Percentiles rank a stretch among this genome's conserved stretches.
Conservation (phyloP, 257 asterid species). For the Gentiana macrophylla region DNA sequence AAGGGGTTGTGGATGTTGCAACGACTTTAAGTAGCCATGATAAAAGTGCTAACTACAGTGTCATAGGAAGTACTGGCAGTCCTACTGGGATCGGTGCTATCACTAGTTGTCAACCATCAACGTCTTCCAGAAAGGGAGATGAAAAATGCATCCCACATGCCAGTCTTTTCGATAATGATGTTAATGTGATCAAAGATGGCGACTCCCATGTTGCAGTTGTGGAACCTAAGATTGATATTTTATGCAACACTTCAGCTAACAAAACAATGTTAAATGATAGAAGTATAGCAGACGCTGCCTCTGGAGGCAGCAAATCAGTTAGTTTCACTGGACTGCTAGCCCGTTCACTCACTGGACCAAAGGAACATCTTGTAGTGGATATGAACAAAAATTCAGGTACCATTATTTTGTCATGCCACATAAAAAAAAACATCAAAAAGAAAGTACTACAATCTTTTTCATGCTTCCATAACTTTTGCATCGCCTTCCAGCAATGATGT, state of each 20-base stretch:
- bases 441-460: no score
- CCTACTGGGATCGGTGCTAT: conserved; percentile 24
- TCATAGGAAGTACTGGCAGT: conserved; percentile 27
- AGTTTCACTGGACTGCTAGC: conserved; percentile 13
- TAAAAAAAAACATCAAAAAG: no score
- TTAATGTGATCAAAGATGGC: conserved; percentile 23
- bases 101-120: conserved; percentile 24
- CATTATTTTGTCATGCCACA: not conserved
- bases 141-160: conserved; percentile 19
- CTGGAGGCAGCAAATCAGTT: conserved; percentile 31
- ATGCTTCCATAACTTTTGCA: no score
- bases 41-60: conserved; percentile 15
- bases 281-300: conserved; percentile 19
- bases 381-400: conserved; percentile 31
- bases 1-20: conserved; percentile 25
- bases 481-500: not conserved
- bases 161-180: conserved; percentile 25
- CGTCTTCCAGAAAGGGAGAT: conserved; percentile 22
- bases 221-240: conserved; percentile 13
- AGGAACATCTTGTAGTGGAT: conserved; percentile 17
- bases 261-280: conserved; percentile 26
- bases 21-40: conserved; percentile 17
- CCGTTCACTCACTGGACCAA: conserved; percentile 4
- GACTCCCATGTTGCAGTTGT: conserved; percentile 19
- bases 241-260: conserved; percentile 24